These are phyloP conservation scores for Podospora anserina DNA, from an alignment of 495 filamentous ascomycete species.

Conservation along the genomic window DNA sequence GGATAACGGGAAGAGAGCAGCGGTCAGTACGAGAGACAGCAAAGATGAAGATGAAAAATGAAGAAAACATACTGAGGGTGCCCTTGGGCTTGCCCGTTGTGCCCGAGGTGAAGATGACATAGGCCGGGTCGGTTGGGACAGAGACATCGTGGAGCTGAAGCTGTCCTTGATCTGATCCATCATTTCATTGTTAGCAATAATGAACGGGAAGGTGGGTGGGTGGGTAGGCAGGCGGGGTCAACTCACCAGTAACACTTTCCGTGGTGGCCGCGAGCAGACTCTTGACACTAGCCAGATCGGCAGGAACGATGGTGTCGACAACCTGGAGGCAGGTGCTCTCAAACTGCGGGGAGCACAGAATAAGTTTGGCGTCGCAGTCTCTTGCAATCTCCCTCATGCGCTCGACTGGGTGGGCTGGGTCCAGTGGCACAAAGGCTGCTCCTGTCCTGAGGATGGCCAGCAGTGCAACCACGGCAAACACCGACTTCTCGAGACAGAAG, in stretches of 20 bases:
- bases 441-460: conserved; percentile 48
- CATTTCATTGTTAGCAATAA: not conserved
- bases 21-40: not conserved
- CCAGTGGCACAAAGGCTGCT: conserved; percentile 51
- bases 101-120: conserved; percentile 60
- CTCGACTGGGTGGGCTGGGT: conserved; percentile 54
- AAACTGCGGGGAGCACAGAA: conserved; percentile 20
- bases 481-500: conserved; percentile 51
- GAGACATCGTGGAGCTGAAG: not conserved
- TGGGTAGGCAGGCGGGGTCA: not conserved
- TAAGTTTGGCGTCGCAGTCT: conserved; percentile 29
- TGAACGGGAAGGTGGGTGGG: not conserved
- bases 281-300: conserved; percentile 15
- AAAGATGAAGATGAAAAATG: not conserved
- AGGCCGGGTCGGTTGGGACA: conserved; percentile 30
- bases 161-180: not conserved
- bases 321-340: conserved; percentile 12
- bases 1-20: conserved; percentile 1
- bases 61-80: conserved; percentile 31
- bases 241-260: not conserved
- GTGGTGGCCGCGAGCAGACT: not conserved
- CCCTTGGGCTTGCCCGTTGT: conserved; percentile 56
- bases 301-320: conserved; percentile 14
- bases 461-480: conserved; percentile 42
- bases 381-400: conserved; percentile 38